These are phyloP conservation scores for Aotearoamyces nothofagi DNA, from an alignment of 2,329 filamentous ascomycete species.

Conservation along the genomic window DNA sequence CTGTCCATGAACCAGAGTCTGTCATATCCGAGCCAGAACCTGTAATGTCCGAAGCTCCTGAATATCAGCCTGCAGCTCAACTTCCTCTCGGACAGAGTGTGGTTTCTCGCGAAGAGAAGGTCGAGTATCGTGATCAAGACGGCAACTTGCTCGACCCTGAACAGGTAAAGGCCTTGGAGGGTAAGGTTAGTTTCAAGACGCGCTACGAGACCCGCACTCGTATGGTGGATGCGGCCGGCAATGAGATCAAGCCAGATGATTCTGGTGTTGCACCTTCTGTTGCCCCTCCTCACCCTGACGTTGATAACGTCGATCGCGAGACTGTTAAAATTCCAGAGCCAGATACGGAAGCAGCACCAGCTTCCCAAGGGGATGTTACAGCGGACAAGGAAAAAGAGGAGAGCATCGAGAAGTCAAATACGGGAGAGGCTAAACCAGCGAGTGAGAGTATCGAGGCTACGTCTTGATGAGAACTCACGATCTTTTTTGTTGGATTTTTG, in stretches of 20 bases:
- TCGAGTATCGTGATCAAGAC: constrained; percentile 91
- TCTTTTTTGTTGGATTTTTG: too few species aligned
- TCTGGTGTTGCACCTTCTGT: constrained; percentile 15
- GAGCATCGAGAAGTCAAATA: constrained; percentile 30
- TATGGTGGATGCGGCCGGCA: constrained; percentile 64
- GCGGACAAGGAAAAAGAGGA: constrained; percentile 43
- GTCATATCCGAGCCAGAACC: constrained; percentile 11
- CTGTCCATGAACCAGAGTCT: constrained; percentile 6
- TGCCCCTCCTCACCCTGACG: constrained; percentile 21
- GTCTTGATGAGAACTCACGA: too few species aligned
- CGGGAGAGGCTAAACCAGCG: constrained; percentile 38
- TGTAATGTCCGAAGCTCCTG: constrained; percentile 16
- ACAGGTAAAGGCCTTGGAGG: constrained; percentile 70
- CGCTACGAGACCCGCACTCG: constrained; percentile 90
- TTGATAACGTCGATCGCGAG: constrained; percentile 43
- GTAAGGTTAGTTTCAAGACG: constrained; percentile 91
- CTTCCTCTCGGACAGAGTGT: constrained; percentile 12
- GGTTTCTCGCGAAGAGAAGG: constrained; percentile 50
- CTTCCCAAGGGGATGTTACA: constrained; percentile 25
- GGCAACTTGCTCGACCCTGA: constrained; percentile 78
- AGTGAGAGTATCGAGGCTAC: constrained; percentile 45
- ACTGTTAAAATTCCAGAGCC: constrained; percentile 28
- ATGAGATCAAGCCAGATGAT: constrained; percentile 39
- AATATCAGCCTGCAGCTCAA: constrained; percentile 6
- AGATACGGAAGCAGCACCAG: constrained; percentile 23